phyloP scores from a whole-genome alignment of 345 rosid genomes.

The Euphorbia tirucalli region DNA sequence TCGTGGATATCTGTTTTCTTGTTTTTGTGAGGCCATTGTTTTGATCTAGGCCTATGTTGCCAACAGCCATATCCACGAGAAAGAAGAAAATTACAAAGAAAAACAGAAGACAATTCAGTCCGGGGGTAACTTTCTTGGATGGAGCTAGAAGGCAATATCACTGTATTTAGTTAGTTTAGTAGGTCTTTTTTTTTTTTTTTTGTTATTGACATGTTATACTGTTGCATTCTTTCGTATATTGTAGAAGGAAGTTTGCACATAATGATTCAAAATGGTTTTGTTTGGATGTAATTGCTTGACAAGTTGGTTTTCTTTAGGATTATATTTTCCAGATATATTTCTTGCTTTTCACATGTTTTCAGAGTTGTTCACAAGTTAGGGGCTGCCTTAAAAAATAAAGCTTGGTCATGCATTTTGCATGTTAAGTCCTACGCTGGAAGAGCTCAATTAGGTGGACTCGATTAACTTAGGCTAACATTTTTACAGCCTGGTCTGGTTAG shows the following conservation, averaged over 20 bases:
- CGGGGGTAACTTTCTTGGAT: not conserved
- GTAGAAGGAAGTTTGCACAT: slow-evolving; percentile 21
- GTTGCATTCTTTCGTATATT: slow-evolving; percentile 66
- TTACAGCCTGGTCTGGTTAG: no score
- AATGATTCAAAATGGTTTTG: slow-evolving; percentile 2
- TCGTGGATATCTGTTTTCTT: slow-evolving; percentile 2
- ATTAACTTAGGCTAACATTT: no score
- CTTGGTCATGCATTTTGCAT: no score
- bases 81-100: not conserved
- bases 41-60: slow-evolving; percentile 1
- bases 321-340: no score
- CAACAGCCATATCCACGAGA: not conserved
- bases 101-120: not conserved
- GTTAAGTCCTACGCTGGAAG: no score
- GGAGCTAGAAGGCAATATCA: not conserved
- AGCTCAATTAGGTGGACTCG: no score
- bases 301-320: no score
- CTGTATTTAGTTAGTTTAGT: slow-evolving; percentile 14
- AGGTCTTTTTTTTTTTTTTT: no score
- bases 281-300: slow-evolving; percentile 13
- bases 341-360: no score
- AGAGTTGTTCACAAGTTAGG: no score
- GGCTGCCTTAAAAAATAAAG: no score
- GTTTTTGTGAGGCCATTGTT: slow-evolving; percentile 13
- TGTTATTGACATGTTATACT: slow-evolving; percentile 21